These are phyloP conservation scores for Pleurostoma richardsiae DNA, from an alignment of 2,329 filamentous ascomycete genomes.

Conservation along the genomic window DNA sequence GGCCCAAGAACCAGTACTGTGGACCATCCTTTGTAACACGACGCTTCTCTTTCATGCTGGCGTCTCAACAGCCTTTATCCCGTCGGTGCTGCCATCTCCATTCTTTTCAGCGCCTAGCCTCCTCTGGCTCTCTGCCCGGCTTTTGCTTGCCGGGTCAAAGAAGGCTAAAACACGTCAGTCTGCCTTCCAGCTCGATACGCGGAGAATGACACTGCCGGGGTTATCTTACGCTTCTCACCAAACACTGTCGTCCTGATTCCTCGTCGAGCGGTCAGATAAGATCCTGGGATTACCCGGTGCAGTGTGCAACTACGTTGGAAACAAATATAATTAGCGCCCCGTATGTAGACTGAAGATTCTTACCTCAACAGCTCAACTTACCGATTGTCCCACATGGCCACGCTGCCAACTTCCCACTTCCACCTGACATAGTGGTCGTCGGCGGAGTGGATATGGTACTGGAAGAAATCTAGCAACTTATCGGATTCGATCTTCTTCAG, in stretches of 20 bases:
- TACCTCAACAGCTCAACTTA: slow-evolving; percentile 1
- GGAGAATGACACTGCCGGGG: background rate
- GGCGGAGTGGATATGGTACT: slow-evolving; percentile 39
- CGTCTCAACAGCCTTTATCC: too few species aligned
- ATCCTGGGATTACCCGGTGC: slow-evolving; percentile 35
- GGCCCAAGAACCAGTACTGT: too few species aligned
- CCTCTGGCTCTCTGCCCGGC: slow-evolving; percentile 9
- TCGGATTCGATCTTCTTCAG: slow-evolving; percentile 43
- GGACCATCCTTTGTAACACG: too few species aligned
- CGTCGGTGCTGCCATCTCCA: background rate
- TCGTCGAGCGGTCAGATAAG: slow-evolving; percentile 26
- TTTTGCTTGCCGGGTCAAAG: slow-evolving; percentile 24
- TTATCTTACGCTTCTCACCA: slow-evolving; percentile 35
- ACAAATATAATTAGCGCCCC: background rate
- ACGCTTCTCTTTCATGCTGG: too few species aligned
- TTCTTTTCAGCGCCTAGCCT: background rate
- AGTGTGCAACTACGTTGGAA: slow-evolving; percentile 19
- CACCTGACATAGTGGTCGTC: slow-evolving; percentile 45
- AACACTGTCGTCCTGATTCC: slow-evolving; percentile 37
- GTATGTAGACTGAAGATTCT: background rate
- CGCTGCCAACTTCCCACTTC: slow-evolving; percentile 42
- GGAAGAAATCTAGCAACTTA: slow-evolving; percentile 38
- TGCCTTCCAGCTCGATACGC: background rate
- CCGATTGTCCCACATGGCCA: slow-evolving; percentile 48
- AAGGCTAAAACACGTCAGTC: slow-evolving; percentile 17